Conservation (phyloP, 306 rosid genomes). For the Cucumis cinereus region DNA sequence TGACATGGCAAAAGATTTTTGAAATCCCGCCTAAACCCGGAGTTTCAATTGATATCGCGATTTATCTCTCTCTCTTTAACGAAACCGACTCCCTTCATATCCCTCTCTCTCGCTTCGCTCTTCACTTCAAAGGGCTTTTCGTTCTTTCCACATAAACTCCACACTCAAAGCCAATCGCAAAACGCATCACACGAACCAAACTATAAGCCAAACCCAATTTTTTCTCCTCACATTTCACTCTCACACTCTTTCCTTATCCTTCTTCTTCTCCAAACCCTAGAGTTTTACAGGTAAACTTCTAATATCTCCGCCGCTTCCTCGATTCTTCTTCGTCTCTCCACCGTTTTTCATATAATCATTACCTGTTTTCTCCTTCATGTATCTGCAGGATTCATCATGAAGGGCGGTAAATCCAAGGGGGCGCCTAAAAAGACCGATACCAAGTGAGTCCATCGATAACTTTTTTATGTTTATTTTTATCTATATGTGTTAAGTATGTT, state of each 20-base stretch:
- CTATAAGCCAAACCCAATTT: not conserved
- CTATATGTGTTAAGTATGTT: not conserved
- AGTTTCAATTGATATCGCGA: conserved; percentile 35
- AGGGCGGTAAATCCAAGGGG: conserved; percentile 50
- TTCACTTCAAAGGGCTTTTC: not conserved
- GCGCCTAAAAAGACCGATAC: conserved; percentile 31
- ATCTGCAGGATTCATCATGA: conserved; percentile 33
- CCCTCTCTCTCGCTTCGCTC: conserved; percentile 11
- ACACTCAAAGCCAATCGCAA: not conserved
- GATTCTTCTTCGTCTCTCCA: not conserved
- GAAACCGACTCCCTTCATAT: conserved; percentile 10
- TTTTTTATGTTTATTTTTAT: not conserved
- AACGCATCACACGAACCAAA: not conserved
- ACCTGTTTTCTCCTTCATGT: not conserved
- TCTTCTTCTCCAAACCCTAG: conserved; percentile 9
- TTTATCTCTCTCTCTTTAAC: conserved; percentile 10
- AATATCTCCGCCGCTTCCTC: conserved; percentile 11
- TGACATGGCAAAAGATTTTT: conserved; percentile 39
- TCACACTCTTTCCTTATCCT: conserved; percentile 5
- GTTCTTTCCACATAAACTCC: not conserved
- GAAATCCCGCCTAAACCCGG: conserved; percentile 91
- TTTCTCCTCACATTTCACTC: not conserved
- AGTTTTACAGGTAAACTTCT: not conserved
- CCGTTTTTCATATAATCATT: not conserved
- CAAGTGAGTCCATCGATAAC: conserved; percentile 21